Evolutionary conservation across 192 early-diverging fungal genomes (phyloP).

Genomic region (Spinellus fusiger): DNA sequence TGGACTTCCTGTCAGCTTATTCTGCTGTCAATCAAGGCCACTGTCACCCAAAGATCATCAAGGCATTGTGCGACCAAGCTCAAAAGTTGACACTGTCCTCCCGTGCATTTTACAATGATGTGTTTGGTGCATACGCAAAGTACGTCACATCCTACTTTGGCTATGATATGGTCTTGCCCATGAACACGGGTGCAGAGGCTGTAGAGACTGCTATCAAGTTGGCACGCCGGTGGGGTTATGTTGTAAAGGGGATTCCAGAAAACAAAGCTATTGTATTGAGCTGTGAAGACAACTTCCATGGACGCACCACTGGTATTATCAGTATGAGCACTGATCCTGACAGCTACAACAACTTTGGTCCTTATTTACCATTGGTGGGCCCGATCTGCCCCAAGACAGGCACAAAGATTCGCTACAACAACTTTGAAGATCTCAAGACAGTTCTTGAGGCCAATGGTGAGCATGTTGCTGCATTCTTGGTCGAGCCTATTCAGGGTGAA

Average conservation of each 20-base stretch:
- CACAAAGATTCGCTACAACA: constrained; percentile 72
- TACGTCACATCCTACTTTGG: constrained; percentile 93
- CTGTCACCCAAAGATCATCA: constrained; percentile 92
- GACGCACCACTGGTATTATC: constrained; percentile 88
- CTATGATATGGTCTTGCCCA: constrained; percentile 96
- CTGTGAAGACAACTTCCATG: constrained; percentile 91
- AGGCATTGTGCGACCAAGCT: constrained; percentile 87
- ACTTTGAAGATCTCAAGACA: constrained; percentile 80
- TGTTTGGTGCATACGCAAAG: constrained; percentile 85
- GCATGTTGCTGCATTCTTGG: constrained; percentile 87
- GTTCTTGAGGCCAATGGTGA: constrained; percentile 78
- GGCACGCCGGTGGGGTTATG: constrained; percentile 94
- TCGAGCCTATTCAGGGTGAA: constrained; percentile 99
- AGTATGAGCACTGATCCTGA: constrained; percentile 94
- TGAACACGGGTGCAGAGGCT: constrained; percentile 98
- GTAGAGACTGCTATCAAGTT: constrained; percentile 99
- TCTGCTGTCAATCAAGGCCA: constrained; percentile 89
- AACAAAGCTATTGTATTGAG: constrained; percentile 80
- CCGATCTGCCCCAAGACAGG: constrained; percentile 72
- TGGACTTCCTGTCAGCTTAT: constrained; percentile 86
- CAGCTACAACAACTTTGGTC: constrained; percentile 82
- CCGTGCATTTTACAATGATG: constrained; percentile 95
- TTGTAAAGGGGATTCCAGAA: constrained; percentile 81
- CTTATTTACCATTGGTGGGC: constrained; percentile 85
- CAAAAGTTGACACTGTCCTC: constrained; percentile 79